Conservation (phyloP, 495 filamentous ascomycete genomes). For the Hypoxylon lenormandii region DNA sequence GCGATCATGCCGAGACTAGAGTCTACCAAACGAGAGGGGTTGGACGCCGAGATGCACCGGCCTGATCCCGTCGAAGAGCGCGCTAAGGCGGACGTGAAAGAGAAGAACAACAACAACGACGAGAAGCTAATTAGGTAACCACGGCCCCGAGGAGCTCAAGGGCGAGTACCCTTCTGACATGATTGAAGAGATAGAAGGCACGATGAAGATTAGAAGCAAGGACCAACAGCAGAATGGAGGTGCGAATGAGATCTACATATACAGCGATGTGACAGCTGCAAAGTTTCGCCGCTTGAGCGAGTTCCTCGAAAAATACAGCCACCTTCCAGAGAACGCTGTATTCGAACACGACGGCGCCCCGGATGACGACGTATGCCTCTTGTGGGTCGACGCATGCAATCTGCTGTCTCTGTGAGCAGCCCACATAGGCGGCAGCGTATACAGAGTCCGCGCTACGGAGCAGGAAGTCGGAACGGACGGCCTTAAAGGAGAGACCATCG, state of each 20-base stretch:
- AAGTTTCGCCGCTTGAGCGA: neutral
- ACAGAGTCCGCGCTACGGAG: too few relatives aligned
- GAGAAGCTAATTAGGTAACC: neutral
- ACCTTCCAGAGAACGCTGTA: neutral
- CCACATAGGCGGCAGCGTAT: too few relatives aligned
- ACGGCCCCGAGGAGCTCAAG: neutral
- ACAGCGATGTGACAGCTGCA: neutral
- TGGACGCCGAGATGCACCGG: neutral
- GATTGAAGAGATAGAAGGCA: neutral
- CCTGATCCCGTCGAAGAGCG: neutral
- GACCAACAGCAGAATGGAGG: neutral
- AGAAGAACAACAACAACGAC: neutral
- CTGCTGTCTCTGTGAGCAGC: neutral
- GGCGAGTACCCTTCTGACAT: neutral
- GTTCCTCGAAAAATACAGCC: neutral
- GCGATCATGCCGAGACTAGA: neutral
- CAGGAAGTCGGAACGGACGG: too few relatives aligned
- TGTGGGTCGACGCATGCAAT: neutral
- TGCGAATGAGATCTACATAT: neutral
- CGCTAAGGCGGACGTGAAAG: slow-evolving; percentile 1
- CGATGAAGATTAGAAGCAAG: neutral
- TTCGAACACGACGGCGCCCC: too few relatives aligned
- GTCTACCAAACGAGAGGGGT: neutral
- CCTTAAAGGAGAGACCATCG: too few relatives aligned
- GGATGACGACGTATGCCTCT: neutral